These are phyloP conservation scores for Fusarium pseudocircinatum DNA, from an alignment of 2,329 filamentous ascomycete genomes.

Conservation along the genomic window DNA sequence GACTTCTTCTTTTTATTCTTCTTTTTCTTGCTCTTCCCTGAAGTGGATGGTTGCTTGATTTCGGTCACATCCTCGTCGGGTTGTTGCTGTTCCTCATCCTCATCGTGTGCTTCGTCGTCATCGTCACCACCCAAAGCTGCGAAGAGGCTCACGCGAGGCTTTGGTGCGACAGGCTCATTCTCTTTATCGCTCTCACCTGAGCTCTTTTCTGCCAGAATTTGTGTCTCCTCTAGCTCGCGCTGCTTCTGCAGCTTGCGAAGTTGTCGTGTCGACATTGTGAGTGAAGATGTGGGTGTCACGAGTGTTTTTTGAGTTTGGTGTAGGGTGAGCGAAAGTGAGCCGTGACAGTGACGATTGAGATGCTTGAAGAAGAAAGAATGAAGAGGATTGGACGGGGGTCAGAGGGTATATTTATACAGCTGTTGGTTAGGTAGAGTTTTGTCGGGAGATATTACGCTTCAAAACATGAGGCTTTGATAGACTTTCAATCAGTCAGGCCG, in stretches of 20 bases:
- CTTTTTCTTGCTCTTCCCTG: slow-evolving; percentile 52
- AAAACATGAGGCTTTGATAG: background rate
- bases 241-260: slow-evolving; percentile 63
- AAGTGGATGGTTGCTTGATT: slow-evolving; percentile 14
- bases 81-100: slow-evolving; percentile 42
- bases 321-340: slow-evolving; percentile 20
- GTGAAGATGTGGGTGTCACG: background rate
- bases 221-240: slow-evolving; percentile 53
- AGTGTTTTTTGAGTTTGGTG: slow-evolving; percentile 1
- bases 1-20: slow-evolving; percentile 52
- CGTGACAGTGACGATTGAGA: background rate
- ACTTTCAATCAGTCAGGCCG: background rate
- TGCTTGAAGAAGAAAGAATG: background rate
- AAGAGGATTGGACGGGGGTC: background rate
- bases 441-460: background rate
- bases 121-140: slow-evolving; percentile 60
- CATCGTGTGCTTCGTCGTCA: slow-evolving; percentile 53
- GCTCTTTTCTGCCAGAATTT: slow-evolving; percentile 18
- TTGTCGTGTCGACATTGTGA: slow-evolving; percentile 61
- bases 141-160: slow-evolving; percentile 59
- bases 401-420: background rate
- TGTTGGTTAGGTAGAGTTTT: background rate
- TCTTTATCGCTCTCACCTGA: slow-evolving; percentile 46
- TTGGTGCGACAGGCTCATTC: slow-evolving; percentile 45
- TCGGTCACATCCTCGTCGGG: slow-evolving; percentile 32